These are phyloP conservation scores for Curvularia hawaiiensis DNA, from an alignment of 2,329 filamentous ascomycete species.

Conservation along the genomic window DNA sequence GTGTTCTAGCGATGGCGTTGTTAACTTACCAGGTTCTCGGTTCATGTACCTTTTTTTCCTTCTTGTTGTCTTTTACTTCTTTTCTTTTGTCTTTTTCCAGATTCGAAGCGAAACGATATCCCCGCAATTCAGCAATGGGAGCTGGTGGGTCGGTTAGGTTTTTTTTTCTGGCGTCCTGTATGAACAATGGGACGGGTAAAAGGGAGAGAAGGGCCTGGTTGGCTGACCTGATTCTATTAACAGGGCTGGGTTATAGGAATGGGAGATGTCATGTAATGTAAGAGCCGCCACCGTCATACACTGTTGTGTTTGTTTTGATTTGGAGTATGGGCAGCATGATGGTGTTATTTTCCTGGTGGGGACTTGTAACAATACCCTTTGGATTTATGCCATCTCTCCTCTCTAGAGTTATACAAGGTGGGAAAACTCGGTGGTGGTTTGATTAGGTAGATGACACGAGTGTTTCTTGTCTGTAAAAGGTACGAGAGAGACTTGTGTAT, in stretches of 20 bases:
- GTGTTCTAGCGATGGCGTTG: slow-evolving; percentile 33
- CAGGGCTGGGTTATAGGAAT: not conserved
- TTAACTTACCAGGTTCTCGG: slow-evolving; percentile 9
- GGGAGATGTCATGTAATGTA: not conserved
- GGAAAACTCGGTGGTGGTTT: not conserved
- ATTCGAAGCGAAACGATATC: slow-evolving; percentile 7
- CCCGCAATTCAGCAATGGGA: slow-evolving; percentile 13
- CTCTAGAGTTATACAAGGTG: slow-evolving; percentile 1
- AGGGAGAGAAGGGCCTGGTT: slow-evolving; percentile 5
- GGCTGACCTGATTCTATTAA: slow-evolving; percentile 3
- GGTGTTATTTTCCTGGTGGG: not conserved
- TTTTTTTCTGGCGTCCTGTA: slow-evolving; percentile 6
- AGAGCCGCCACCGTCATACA: not conserved
- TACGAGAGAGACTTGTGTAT: not conserved
- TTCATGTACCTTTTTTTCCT: not conserved
- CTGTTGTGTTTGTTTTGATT: not conserved
- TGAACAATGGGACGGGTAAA: not conserved
- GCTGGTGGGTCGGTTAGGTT: slow-evolving; percentile 9
- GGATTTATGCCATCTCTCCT: slow-evolving; percentile 20
- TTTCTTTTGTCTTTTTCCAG: not conserved
- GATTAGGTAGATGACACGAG: not conserved
- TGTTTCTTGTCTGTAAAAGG: not conserved
- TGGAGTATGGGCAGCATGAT: not conserved
- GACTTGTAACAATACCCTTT: slow-evolving; percentile 8
- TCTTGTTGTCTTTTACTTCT: not conserved